These are phyloP conservation scores for Wallacemonas sp. DNA, from an alignment of 208 protist species.

Conservation along the genomic window DNA sequence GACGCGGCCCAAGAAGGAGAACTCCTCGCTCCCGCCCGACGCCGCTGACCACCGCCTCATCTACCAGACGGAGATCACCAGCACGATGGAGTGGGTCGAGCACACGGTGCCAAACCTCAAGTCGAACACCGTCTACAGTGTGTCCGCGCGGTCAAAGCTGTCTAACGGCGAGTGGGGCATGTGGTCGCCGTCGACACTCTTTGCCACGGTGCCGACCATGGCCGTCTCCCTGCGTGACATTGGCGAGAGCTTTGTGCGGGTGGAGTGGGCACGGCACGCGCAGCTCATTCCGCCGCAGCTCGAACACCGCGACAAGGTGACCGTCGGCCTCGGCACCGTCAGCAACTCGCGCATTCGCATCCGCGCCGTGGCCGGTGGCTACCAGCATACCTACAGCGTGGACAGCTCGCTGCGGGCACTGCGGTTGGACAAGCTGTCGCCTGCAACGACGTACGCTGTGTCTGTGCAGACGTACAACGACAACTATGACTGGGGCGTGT, in stretches of 20 bases:
- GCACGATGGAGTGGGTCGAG: slow-evolving; percentile 45
- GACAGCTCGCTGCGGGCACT: slow-evolving; percentile 64
- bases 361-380: slow-evolving; percentile 69
- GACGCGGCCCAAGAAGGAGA: slow-evolving; percentile 48
- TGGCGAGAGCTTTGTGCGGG: slow-evolving; percentile 79
- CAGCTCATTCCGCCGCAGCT: slow-evolving; percentile 70
- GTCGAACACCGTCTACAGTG: slow-evolving; percentile 86
- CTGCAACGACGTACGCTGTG: slow-evolving; percentile 86
- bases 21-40: slow-evolving; percentile 71
- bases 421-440: slow-evolving; percentile 59
- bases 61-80: slow-evolving; percentile 85
- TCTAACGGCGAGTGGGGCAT: slow-evolving; percentile 87
- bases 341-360: slow-evolving; percentile 82
- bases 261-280: slow-evolving; percentile 76
- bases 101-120: slow-evolving; percentile 86
- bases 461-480: slow-evolving; percentile 91
- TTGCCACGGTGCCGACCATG: slow-evolving; percentile 84
- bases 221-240: slow-evolving; percentile 77
- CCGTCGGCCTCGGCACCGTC: slow-evolving; percentile 69
- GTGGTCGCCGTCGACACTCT: slow-evolving; percentile 79
- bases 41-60: slow-evolving; percentile 71
- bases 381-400: slow-evolving; percentile 61
- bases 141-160: slow-evolving; percentile 86
- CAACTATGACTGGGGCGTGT: slow-evolving; percentile 89
- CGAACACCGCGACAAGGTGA: slow-evolving; percentile 39